These are phyloP conservation scores for Priceomyces melissophilus DNA, from an alignment of 805 yeast species.

Conservation along the genomic window DNA sequence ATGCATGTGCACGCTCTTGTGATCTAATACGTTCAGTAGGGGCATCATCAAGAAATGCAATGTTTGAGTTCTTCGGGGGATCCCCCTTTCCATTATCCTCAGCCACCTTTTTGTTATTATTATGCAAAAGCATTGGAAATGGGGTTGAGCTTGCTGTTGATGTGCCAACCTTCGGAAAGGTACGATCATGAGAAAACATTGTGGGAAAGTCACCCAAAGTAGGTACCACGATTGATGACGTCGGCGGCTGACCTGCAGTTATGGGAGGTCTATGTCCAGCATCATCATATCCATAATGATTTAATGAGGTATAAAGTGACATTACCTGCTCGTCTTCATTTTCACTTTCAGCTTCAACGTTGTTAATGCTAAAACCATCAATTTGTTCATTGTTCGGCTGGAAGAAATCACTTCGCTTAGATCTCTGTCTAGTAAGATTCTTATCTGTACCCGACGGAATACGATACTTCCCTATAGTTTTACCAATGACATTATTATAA, in stretches of 20 bases:
- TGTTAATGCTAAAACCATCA: slow-evolving; percentile 8
- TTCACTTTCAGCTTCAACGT: slow-evolving; percentile 32
- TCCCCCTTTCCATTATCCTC: neutral
- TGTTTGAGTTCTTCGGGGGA: slow-evolving; percentile 1
- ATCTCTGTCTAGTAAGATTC: slow-evolving; percentile 8
- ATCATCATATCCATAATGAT: slow-evolving; percentile 24
- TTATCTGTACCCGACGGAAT: slow-evolving; percentile 14
- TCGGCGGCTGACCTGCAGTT: slow-evolving; percentile 12
- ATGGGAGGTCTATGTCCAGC: slow-evolving; percentile 21
- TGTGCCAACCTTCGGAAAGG: slow-evolving; percentile 17
- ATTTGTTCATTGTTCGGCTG: slow-evolving; percentile 7
- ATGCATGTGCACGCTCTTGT: slow-evolving; percentile 63
- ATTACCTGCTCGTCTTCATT: slow-evolving; percentile 65
- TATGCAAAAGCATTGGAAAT: slow-evolving; percentile 1
- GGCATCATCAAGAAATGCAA: slow-evolving; percentile 21
- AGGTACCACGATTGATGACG: slow-evolving; percentile 29
- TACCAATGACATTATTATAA: slow-evolving; percentile 19
- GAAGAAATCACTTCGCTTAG: slow-evolving; percentile 6
- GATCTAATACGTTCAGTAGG: slow-evolving; percentile 39
- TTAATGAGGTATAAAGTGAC: slow-evolving; percentile 60
- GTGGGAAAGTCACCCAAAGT: slow-evolving; percentile 43
- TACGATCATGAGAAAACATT: slow-evolving; percentile 28
- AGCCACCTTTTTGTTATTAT: neutral
- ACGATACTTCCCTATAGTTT: slow-evolving; percentile 14
- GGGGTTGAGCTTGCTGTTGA: neutral